Percentiles rank a stretch among this genome's conserved stretches.
Conservation (phyloP, 306 rosid genomes). For the Arachis hypogaea region DNA sequence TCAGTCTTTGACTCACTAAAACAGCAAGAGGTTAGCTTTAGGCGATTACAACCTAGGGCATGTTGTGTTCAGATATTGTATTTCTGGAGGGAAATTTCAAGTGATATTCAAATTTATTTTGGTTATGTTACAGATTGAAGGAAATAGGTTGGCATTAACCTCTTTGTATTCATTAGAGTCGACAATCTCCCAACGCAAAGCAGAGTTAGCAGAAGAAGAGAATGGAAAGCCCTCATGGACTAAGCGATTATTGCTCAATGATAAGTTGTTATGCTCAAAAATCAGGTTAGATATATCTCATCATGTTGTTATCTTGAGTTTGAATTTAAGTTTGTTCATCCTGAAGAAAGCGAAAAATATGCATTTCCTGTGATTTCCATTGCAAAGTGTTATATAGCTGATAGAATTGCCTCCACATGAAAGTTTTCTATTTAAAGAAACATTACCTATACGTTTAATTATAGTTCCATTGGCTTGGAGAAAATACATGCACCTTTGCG, state of each 20-base stretch:
- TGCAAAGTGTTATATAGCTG: constrained; percentile 8
- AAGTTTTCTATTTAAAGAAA: not conserved
- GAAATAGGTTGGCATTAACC: constrained; percentile 63
- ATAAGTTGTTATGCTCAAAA: constrained; percentile 76
- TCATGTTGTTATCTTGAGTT: constrained; percentile 25
- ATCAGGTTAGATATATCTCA: constrained; percentile 55
- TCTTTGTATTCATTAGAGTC: constrained; percentile 70
- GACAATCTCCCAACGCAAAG: constrained; percentile 70
- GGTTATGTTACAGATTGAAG: constrained; percentile 52
- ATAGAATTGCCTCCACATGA: not conserved
- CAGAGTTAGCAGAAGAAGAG: constrained; percentile 53
- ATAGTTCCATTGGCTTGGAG: constrained; percentile 16
- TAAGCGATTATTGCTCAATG: constrained; percentile 60
- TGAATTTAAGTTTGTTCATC: constrained; percentile 5
- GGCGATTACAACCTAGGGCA: not conserved
- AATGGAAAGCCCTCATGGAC: constrained; percentile 82
- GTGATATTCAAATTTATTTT: constrained; percentile 29
- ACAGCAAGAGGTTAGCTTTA: constrained; percentile 56
- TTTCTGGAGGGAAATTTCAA: not conserved
- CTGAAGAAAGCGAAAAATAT: not conserved
- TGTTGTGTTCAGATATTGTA: not conserved
- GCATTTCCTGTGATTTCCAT: not conserved
- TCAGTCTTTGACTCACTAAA: constrained; percentile 58
- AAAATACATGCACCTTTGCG: not conserved
- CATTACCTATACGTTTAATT: not conserved